Conservation (phyloP, 495 filamentous ascomycete genomes). For the Aspergillus carlsbadensis region DNA sequence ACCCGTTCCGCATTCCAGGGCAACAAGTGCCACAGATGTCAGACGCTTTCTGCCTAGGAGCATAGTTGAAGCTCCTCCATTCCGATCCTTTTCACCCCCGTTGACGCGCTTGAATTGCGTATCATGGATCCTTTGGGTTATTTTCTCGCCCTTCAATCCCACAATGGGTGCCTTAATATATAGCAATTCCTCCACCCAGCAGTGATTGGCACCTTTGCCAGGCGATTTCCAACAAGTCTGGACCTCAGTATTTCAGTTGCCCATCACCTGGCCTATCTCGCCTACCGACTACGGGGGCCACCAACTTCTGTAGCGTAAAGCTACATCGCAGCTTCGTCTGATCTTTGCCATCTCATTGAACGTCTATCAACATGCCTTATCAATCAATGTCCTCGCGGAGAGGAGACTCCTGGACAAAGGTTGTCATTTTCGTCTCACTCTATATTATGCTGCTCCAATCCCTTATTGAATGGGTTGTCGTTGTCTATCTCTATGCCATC, state of each 20-base stretch:
- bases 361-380: slow-evolving; percentile 26
- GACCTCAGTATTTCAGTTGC: too few relatives aligned
- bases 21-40: neutral
- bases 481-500: slow-evolving; percentile 41
- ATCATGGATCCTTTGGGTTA: slow-evolving; percentile 9
- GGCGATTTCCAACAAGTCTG: too few relatives aligned
- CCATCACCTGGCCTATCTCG: neutral
- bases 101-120: slow-evolving; percentile 17
- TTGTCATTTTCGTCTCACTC: slow-evolving; percentile 42
- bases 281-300: slow-evolving; percentile 1
- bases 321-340: slow-evolving; percentile 17
- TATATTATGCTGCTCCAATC: slow-evolving; percentile 42
- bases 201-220: too few relatives aligned
- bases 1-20: slow-evolving; percentile 10
- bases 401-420: slow-evolving; percentile 40
- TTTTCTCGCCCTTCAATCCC: neutral
- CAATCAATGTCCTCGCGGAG: slow-evolving; percentile 23
- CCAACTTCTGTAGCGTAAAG: neutral
- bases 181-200: neutral
- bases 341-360: neutral
- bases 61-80: slow-evolving; percentile 17
- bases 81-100: slow-evolving; percentile 18
- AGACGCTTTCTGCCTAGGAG: neutral
- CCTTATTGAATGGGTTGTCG: slow-evolving; percentile 36
- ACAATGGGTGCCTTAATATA: neutral